Base-by-base conservation (phyloP, 2,329 filamentous ascomycete species). In the Pseudocercospora cruenta region DNA sequence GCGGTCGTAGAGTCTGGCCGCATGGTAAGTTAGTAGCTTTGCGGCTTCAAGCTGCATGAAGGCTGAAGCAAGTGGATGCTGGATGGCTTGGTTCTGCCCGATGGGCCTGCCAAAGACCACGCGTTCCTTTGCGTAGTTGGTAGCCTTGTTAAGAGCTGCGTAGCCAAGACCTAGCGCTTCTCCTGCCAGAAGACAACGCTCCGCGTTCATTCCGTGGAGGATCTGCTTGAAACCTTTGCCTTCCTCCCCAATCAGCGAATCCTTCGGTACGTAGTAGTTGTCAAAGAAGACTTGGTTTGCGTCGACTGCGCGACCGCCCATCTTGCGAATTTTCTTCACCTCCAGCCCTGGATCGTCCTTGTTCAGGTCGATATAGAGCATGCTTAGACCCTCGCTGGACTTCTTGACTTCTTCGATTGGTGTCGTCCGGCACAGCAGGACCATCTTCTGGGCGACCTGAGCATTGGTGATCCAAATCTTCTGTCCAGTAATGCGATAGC, bases 381-480 rank as follows among this genome's bases (percentile, higher is more conserved):
- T 81, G 0, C 90, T 93, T 0, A 96, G 82, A 0, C 90, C 91
- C 75, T 94, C 88, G n/a, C 87, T 91, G 0, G 89, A 86, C 74
- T 90, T 93, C 66, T 82, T 81, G 0, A 88, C 87, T 66, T 91
- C 83, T 59, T 92, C 89, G 0, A 90, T 71, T 0, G 90, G 86
- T 0, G 88, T 92, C 0, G 92, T 96, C 0, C 92, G 86, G 0
- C 91, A 91, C 0, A 96, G 84, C 0, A 96, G 83, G 3, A 96
- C 89, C 92, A 96, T 96, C 73, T 92, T 92, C 3, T 85, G 84
- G 0, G 92, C 92, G 0, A 94, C 90, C 76, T 96, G 91, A 0
- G 92, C 92, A 61, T 88, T 94, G 0, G 91, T 92, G 62, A 95
- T 96, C 92, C 92, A 96, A 62, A 94, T 94, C 80, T 96, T 96